Conservation (phyloP, 2,329 filamentous ascomycete species). For the Calycina marina region DNA sequence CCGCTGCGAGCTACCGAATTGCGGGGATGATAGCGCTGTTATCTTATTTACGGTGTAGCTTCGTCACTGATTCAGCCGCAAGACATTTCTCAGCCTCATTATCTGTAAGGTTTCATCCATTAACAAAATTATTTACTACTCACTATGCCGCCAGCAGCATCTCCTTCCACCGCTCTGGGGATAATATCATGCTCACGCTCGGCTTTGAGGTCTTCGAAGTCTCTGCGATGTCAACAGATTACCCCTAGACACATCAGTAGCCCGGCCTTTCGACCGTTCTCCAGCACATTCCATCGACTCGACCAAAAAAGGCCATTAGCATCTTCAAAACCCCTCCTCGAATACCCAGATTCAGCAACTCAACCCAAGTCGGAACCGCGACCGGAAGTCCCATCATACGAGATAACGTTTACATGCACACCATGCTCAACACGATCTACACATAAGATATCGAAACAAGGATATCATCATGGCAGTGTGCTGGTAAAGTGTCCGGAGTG, state of each 20-base stretch:
- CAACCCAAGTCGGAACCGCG: not conserved
- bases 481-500: slow-evolving; percentile 81
- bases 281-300: not conserved
- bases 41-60: too few species aligned
- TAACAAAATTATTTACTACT: too few species aligned
- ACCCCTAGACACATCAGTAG: not conserved
- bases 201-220: too few species aligned
- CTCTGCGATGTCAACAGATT: too few species aligned
- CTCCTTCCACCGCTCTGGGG: too few species aligned
- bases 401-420: slow-evolving; percentile 84
- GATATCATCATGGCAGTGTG: slow-evolving; percentile 81
- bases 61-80: too few species aligned
- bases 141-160: too few species aligned
- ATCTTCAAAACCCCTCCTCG: not conserved
- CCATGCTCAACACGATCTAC: slow-evolving; percentile 69
- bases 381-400: slow-evolving; percentile 41
- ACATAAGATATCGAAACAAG: slow-evolving; percentile 83
- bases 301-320: not conserved
- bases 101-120: too few species aligned
- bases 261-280: slow-evolving; percentile 1
- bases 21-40: too few species aligned
- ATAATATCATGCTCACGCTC: too few species aligned
- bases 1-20: too few species aligned
- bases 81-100: too few species aligned
- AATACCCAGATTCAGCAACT: not conserved